phyloP scores from a whole-genome alignment of 192 early-diverging fungal species.

The Linnemannia zychae region DNA sequence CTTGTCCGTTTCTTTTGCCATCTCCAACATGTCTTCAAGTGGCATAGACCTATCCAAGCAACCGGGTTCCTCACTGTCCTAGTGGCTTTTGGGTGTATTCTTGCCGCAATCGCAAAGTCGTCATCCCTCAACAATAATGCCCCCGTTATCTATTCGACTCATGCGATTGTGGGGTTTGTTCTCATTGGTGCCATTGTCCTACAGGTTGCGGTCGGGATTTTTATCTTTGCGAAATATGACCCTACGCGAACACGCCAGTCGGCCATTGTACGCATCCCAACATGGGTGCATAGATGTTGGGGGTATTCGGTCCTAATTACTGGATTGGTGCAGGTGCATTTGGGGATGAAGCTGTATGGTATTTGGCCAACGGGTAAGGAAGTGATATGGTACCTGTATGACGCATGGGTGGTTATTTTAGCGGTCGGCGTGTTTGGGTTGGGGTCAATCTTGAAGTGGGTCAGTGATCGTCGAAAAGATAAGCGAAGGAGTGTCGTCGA shows the following conservation, averaged over 20 bases:
- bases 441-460: slow-evolving; percentile 18
- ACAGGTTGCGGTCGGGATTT: slow-evolving; percentile 29
- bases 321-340: slow-evolving; percentile 19
- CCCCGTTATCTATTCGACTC: not conserved
- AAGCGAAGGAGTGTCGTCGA: not conserved
- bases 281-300: slow-evolving; percentile 40
- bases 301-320: slow-evolving; percentile 25
- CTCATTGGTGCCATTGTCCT: slow-evolving; percentile 18
- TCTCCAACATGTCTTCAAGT: slow-evolving; percentile 21
- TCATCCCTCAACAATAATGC: not conserved
- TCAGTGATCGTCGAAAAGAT: not conserved
- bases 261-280: slow-evolving; percentile 3
- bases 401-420: slow-evolving; percentile 25
- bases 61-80: slow-evolving; percentile 21
- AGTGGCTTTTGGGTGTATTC: slow-evolving; percentile 11
- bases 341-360: slow-evolving; percentile 36
- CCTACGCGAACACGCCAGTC: not conserved
- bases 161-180: slow-evolving; percentile 22
- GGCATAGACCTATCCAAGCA: slow-evolving; percentile 40
- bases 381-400: slow-evolving; percentile 25
- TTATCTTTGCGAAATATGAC: slow-evolving; percentile 36
- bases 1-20: slow-evolving; percentile 39
- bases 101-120: slow-evolving; percentile 18
- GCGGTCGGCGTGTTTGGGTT: not conserved
- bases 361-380: slow-evolving; percentile 35